Base-by-base conservation (phyloP, 2,329 filamentous ascomycete species). In the Diplocarpon mali region DNA sequence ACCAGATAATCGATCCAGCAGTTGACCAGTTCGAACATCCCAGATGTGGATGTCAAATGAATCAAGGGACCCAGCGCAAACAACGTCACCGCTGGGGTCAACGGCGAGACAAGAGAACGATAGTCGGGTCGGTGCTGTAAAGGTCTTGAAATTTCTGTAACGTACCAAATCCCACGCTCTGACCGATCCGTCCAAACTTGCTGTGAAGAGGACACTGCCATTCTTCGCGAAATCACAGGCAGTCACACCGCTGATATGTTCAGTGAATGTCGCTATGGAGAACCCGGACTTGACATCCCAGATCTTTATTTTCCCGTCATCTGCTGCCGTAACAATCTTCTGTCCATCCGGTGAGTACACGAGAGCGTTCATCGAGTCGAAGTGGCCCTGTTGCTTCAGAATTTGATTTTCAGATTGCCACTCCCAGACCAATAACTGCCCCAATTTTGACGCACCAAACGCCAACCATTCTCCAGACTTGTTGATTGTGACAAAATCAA, bases 321-420 rank as follows among this genome's bases (percentile, higher is more conserved):
- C 93, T 2, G 92, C 85, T 2, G 87, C 84, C 0, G 92, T 98
- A 48, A 98, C 83, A 51, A 98, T 86, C 32, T 85, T 81, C 59
- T 94, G 86, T 4, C 92, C 90, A 58, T 95, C 90, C 0, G 92
- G 89, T 5, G 92, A 90, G 65, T 96, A 98, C 8, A 85, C 83
- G 3, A 98, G 71, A 0, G 88, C 77, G 64, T 96, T 96, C 77
- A 96, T 89, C 2, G 87, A 84, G 62, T 98, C 92, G 53, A 95
- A 89, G 65, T 98, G 92, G 0, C 90, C 92, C 64, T 96, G 92
- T 61, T 98, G 92, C 66, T 98, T 98, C 38, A 98, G 70, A 47
- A 98, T 93, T 64, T 98, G 98, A 5, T 90, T 96, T 65, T 98
- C 93, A 0, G 92, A 98, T 62, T 96, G 90, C 89, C 93, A 98